Evolutionary conservation across 495 filamentous ascomycete species (phyloP), one percentile per base, ranked within the genome.

Genomic region (Podospora tetraspora): DNA sequence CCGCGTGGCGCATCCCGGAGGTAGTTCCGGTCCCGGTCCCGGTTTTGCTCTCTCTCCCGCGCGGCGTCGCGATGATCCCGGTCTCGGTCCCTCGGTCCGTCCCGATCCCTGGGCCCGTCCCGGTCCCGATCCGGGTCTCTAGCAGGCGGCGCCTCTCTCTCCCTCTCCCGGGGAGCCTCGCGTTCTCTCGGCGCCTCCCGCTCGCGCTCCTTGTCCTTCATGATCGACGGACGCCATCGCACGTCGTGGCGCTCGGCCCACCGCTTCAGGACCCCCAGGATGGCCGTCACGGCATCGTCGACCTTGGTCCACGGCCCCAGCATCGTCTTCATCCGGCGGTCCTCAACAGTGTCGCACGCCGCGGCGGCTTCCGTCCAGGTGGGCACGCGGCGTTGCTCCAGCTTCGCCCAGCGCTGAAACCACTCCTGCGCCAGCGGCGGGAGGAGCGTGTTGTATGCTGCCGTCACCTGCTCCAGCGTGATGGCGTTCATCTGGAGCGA

Each of bases 251-350:
- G 66, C n/a, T 74, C 73, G 8, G 72, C 68, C 74, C 76, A 82
- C 56, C 69, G 62, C 9, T 69, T 68, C 70, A 81, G 66, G 10
- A 78, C 59, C 52, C 52, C 68, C 63, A 78, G 67, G 34, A 66
- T 69, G 24, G 72, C 71, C 10, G 27, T 62, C 12, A 75, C 68
- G 3, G 69, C 75, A 6, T 80, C 77, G 24, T 77, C 71, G 6
- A 78, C 74, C 30, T 61, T 71, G 8, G 71, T 75, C 80, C 79
- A 82, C 7, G 79, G 79, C 4, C 79, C 79, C 1, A 80, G 57
- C 0, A 74, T 25, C 25, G 71, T 69, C 64, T 63, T 71, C 59
- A 78, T 62, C 21, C 69, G 37, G 10, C 70, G 34, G 21, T 76
- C 73, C 8, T 73, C 71, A 6, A 79, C 73, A 6, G 34, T 63